Evolutionary conservation across 176 grass and related monocot species (phyloP).

Genomic region (Echinochloa phyllopogon): DNA sequence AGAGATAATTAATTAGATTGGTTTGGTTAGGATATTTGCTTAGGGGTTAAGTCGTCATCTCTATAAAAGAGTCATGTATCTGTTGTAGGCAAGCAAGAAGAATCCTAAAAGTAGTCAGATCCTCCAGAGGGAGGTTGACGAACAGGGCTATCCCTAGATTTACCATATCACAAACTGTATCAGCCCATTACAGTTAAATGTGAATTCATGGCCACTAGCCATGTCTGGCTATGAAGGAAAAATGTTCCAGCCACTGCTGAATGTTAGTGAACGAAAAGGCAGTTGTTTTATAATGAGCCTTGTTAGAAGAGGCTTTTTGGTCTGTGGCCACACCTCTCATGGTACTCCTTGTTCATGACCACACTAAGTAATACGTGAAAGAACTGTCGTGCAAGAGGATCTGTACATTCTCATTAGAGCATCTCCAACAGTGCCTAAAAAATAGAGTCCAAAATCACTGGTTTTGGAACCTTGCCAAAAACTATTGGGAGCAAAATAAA

Average conservation of each 20-base stretch:
- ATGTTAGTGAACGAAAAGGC: not conserved
- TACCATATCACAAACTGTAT: not conserved
- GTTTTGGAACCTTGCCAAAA: too few relatives aligned
- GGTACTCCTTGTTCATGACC: constrained; percentile 8
- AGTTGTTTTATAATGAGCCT: not conserved
- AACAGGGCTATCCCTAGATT: too few relatives aligned
- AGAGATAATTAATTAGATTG: too few relatives aligned
- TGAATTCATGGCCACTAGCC: not conserved
- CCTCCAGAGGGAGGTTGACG: too few relatives aligned
- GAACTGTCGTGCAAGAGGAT: not conserved
- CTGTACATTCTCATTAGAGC: not conserved
- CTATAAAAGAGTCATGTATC: too few relatives aligned
- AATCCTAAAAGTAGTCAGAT: too few relatives aligned
- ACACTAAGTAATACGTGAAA: not conserved
- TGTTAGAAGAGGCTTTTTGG: not conserved
- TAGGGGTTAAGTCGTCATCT: too few relatives aligned
- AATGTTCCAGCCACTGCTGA: not conserved
- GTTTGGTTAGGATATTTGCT: too few relatives aligned
- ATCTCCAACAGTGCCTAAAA: too few relatives aligned
- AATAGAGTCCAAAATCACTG: too few relatives aligned
- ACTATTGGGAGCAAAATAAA: too few relatives aligned
- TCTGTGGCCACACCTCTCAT: not conserved
- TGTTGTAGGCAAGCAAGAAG: too few relatives aligned
- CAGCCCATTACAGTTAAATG: not conserved
- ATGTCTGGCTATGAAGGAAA: not conserved